Percentiles rank a stretch among this genome's conserved stretches.
Evolutionary conservation across 2,329 filamentous ascomycete species (phyloP).

Genomic region (Talaromyces sp.): DNA sequence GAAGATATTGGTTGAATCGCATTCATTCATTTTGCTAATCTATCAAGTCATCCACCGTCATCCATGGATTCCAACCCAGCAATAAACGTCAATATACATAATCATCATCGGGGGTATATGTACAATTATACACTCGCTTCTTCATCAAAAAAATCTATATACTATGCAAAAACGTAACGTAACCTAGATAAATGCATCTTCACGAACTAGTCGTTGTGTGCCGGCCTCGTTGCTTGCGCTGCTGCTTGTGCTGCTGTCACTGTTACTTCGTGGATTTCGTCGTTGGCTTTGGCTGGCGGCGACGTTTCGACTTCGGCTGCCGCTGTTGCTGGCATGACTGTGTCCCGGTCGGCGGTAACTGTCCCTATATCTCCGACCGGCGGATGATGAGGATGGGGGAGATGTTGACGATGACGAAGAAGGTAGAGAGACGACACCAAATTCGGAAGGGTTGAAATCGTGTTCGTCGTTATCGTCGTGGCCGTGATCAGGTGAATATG

Average conservation of each 20-base stretch:
- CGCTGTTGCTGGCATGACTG: conserved; percentile 3
- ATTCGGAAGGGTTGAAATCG: conserved; percentile 24
- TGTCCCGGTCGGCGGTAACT: conserved; percentile 29
- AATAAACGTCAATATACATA: not conserved
- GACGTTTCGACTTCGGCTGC: conserved; percentile 1
- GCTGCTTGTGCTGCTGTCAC: conserved; percentile 18
- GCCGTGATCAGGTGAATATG: not conserved
- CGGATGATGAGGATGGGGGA: conserved; percentile 22
- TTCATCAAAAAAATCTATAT: conserved; percentile 2
- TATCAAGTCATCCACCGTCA: not conserved
- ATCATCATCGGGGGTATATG: conserved; percentile 5
- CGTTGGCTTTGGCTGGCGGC: not conserved
- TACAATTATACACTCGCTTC: conserved; percentile 4
- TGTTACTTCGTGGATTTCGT: conserved; percentile 10
- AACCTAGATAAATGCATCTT: conserved; percentile 15
- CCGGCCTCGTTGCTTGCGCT: conserved; percentile 16
- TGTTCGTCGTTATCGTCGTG: not conserved
- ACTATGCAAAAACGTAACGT: not conserved
- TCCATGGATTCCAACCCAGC: not conserved
- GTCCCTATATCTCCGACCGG: conserved; percentile 7
- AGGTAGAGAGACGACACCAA: conserved; percentile 28
- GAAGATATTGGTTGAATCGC: conserved; percentile 1
- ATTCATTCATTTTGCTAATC: not conserved
- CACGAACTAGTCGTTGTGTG: conserved; percentile 13
- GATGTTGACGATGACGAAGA: conserved; percentile 27